These are phyloP conservation scores for Amanita fuliginea DNA, from an alignment of 768 basidiomycete genomes.

Conservation along the genomic window DNA sequence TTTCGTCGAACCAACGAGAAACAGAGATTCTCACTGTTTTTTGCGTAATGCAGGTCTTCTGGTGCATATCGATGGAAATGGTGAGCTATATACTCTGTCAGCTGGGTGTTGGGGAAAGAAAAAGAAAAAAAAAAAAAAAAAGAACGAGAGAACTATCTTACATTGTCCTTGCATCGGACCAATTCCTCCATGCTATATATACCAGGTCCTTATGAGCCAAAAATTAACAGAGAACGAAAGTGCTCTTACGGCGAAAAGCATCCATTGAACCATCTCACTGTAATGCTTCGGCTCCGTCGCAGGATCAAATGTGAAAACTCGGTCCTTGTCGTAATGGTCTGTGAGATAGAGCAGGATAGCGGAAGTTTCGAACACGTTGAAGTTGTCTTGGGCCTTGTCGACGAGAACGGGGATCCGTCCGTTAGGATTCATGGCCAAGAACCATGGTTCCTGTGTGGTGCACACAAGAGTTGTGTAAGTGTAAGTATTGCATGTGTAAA, in stretches of 20 bases:
- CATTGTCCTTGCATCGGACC: slow-evolving; percentile 85
- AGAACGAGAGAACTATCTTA: slow-evolving; percentile 6
- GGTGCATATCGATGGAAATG: slow-evolving; percentile 61
- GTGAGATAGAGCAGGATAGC: slow-evolving; percentile 79
- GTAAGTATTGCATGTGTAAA: neutral
- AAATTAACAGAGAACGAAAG: neutral
- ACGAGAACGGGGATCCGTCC: slow-evolving; percentile 61
- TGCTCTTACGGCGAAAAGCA: slow-evolving; percentile 58
- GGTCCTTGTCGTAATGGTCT: slow-evolving; percentile 72
- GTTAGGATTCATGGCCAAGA: slow-evolving; percentile 63
- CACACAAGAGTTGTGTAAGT: too few relatives aligned
- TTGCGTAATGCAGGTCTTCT: slow-evolving; percentile 59
- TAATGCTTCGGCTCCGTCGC: slow-evolving; percentile 42
- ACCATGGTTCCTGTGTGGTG: slow-evolving; percentile 48
- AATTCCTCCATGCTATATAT: slow-evolving; percentile 57
- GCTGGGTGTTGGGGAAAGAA: neutral
- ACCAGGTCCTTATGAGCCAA: neutral
- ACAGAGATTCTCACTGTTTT: slow-evolving; percentile 34
- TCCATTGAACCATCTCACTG: slow-evolving; percentile 75
- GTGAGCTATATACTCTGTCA: slow-evolving; percentile 30
- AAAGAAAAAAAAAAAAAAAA: neutral
- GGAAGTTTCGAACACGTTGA: slow-evolving; percentile 64
- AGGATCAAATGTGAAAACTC: slow-evolving; percentile 55
- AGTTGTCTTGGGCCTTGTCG: slow-evolving; percentile 50
- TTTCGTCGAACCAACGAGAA: neutral